Percentiles rank a stretch among this genome's conserved stretches.
Conservation (phyloP, 2,329 filamentous ascomycete genomes). For the Penicillium palitans region DNA sequence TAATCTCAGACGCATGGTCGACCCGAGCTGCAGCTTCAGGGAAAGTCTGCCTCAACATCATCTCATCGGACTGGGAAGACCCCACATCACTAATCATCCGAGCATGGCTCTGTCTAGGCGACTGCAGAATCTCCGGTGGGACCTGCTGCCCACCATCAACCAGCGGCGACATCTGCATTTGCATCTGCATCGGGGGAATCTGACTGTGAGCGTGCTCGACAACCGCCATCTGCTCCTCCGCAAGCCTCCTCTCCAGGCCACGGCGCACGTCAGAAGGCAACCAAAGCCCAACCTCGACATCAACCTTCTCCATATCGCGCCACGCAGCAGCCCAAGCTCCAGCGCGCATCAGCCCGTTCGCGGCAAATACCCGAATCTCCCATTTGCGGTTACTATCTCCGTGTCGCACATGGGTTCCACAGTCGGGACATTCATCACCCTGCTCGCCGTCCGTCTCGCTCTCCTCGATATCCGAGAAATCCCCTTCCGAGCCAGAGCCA, state of each 20-base stretch:
- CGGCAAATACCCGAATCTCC: constrained; percentile 83
- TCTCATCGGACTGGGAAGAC: constrained; percentile 7
- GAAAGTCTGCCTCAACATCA: not conserved
- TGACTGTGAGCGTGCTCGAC: constrained; percentile 15
- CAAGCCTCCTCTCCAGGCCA: constrained; percentile 48
- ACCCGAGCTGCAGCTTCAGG: constrained; percentile 14
- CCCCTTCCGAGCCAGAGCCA: constrained; percentile 24
- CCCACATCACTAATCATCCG: constrained; percentile 13
- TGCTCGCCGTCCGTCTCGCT: constrained; percentile 41
- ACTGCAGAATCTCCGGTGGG: constrained; percentile 2
- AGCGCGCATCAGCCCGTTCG: constrained; percentile 88
- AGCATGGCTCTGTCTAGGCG: constrained; percentile 12
- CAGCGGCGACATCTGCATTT: constrained; percentile 1
- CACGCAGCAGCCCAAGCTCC: constrained; percentile 92
- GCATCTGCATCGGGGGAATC: constrained; percentile 11
- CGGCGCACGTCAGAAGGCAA: constrained; percentile 55
- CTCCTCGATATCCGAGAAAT: constrained; percentile 32
- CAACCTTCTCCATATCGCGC: constrained; percentile 98
- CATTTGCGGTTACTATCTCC: constrained; percentile 54
- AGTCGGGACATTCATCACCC: constrained; percentile 52
- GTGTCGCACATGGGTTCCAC: constrained; percentile 50
- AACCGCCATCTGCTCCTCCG: constrained; percentile 42
- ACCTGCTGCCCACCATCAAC: not conserved
- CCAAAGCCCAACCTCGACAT: constrained; percentile 82
- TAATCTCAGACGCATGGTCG: constrained; percentile 7